These are phyloP conservation scores for Hypoxylon sp. DNA, from an alignment of 2,329 filamentous ascomycete species.

Conservation along the genomic window DNA sequence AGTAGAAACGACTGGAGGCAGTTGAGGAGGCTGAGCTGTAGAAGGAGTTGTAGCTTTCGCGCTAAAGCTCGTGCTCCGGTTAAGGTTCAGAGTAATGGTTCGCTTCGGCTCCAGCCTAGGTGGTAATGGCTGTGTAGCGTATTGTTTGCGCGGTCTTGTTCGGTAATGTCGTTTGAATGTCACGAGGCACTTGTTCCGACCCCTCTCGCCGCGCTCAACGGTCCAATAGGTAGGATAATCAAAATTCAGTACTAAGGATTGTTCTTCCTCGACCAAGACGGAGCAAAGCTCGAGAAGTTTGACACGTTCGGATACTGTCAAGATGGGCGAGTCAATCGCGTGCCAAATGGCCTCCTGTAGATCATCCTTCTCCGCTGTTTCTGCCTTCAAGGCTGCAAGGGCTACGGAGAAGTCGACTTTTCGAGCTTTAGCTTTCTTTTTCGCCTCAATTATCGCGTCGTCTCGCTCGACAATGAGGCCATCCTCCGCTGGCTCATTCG, in stretches of 20 bases:
- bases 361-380: constrained; percentile 61
- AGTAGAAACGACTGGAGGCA: background rate
- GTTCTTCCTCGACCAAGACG: constrained; percentile 65
- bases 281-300: constrained; percentile 67
- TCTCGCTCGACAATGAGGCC: constrained; percentile 65
- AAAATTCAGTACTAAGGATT: constrained; percentile 62
- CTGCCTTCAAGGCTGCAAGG: constrained; percentile 63
- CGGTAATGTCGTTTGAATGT: constrained; percentile 50
- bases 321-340: constrained; percentile 63
- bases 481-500: constrained; percentile 52
- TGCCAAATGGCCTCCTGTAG: constrained; percentile 65
- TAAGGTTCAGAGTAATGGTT: constrained; percentile 55
- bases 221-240: constrained; percentile 64
- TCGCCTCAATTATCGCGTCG: constrained; percentile 60
- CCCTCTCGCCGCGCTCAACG: constrained; percentile 51
- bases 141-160: constrained; percentile 50
- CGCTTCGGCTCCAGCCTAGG: constrained; percentile 51
- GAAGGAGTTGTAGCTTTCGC: constrained; percentile 41
- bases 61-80: constrained; percentile 48
- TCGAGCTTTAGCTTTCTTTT: constrained; percentile 64
- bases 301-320: constrained; percentile 64
- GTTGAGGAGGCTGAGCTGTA: constrained; percentile 24
- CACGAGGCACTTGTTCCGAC: constrained; percentile 45
- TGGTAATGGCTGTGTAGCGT: constrained; percentile 42
- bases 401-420: constrained; percentile 64